Evolutionary conservation across 2,329 filamentous ascomycete species (phyloP).

Genomic region (Paecilomyces sp.): DNA sequence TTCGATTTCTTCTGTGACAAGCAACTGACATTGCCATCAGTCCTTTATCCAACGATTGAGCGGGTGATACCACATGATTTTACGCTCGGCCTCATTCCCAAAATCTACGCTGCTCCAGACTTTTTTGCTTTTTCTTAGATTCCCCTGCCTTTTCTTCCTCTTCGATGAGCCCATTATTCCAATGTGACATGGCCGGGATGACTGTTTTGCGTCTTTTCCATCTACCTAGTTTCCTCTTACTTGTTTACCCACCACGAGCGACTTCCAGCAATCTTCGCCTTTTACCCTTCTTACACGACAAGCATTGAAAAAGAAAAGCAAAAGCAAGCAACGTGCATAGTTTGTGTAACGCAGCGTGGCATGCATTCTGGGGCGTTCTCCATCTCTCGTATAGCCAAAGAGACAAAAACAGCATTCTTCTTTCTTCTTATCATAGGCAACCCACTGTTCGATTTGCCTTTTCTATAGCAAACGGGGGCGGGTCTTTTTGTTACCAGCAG

Average conservation of each 20-base stretch:
- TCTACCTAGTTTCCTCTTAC: not conserved
- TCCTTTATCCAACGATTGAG: constrained; percentile 40
- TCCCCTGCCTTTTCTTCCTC: constrained; percentile 7
- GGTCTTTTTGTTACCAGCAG: not conserved
- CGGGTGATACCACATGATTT: constrained; percentile 26
- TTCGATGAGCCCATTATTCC: constrained; percentile 3
- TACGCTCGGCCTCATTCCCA: not conserved
- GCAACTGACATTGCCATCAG: constrained; percentile 14
- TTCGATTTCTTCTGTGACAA: not conserved
- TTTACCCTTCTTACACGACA: not conserved
- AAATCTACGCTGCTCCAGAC: constrained; percentile 2
- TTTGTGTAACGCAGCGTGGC: not conserved
- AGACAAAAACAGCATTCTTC: not conserved
- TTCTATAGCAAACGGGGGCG: not conserved
- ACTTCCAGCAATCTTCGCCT: not conserved
- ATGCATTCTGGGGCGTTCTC: not conserved
- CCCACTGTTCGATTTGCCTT: not conserved
- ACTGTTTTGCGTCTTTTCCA: not conserved
- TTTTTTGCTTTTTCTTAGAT: constrained; percentile 7
- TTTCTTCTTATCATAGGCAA: constrained; percentile 14
- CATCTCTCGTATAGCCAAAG: not conserved
- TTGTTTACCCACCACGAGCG: not conserved
- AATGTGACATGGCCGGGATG: constrained; percentile 1
- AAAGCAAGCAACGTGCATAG: not conserved
- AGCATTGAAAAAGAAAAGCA: not conserved